Percentiles rank a stretch among this genome's conserved stretches.
These are phyloP conservation scores for Austroboletus niveus DNA, from an alignment of 1,284 basidiomycete species.

Conservation along the genomic window DNA sequence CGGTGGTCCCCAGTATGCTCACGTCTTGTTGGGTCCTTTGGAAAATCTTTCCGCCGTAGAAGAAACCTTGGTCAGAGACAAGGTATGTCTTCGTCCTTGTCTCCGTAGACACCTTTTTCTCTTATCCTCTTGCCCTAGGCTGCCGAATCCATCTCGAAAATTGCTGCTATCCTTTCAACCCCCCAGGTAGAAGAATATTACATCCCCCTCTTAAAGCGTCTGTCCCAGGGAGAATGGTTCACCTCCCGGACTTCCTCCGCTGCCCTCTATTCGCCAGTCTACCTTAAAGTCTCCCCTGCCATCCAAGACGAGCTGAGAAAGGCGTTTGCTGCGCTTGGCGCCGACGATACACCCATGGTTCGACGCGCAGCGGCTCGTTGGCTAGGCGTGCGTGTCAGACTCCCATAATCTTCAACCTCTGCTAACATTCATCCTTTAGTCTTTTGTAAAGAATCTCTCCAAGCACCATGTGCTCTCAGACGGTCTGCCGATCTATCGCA, in stretches of 20 bases:
- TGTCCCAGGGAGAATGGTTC: conserved; percentile 98
- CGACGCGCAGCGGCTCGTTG: conserved; percentile 95
- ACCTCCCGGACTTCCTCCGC: conserved; percentile 98
- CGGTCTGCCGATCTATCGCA: conserved; percentile 90
- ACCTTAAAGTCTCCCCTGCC: conserved; percentile 70
- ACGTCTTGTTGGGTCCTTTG: conserved; percentile 87
- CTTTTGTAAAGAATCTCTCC: conserved; percentile 74
- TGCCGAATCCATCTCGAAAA: conserved; percentile 94
- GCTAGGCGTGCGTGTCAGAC: conserved; percentile 73
- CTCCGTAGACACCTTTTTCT: conserved; percentile 2
- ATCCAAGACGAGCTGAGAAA: conserved; percentile 90
- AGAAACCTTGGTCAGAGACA: conserved; percentile 97
- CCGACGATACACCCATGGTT: conserved; percentile 99
- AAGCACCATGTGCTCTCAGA: conserved; percentile 84
- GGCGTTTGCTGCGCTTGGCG: conserved; percentile 80
- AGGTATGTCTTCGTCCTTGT: conserved; percentile 52
- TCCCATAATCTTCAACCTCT: background rate
- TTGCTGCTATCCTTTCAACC: conserved; percentile 78
- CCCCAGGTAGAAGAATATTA: conserved; percentile 89
- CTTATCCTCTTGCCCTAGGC: conserved; percentile 54
- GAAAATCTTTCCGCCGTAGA: conserved; percentile 97
- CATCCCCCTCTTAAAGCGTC: conserved; percentile 87
- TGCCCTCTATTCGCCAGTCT: conserved; percentile 92
- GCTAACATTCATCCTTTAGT: conserved; percentile 41
- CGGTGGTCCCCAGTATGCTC: conserved; percentile 87